Evolutionary conservation across 352 stramenopile genomes (phyloP).

Genomic region (Phytophthora tubulina): DNA sequence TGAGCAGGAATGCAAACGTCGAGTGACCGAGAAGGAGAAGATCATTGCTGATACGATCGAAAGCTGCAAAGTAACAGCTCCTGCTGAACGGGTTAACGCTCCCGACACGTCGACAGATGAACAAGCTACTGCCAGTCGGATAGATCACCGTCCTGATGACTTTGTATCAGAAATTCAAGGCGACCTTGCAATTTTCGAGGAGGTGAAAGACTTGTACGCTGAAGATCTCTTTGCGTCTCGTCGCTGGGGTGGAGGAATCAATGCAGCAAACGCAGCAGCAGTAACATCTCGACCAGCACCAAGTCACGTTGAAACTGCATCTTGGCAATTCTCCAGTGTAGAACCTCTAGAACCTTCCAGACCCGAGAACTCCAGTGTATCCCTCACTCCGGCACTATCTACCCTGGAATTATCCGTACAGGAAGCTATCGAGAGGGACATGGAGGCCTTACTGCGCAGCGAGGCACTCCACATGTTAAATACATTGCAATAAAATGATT

Average conservation of each 20-base stretch:
- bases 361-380: not conserved
- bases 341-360: not conserved
- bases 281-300: not conserved
- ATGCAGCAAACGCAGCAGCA: not conserved
- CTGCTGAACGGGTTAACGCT: not conserved
- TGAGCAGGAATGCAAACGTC: conserved; percentile 52
- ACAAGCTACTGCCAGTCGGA: not conserved
- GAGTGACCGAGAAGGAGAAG: conserved; percentile 56
- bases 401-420: conserved; percentile 31
- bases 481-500: conserved; percentile 7
- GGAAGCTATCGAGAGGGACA: conserved; percentile 37
- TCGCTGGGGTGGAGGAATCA: conserved; percentile 24
- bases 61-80: not conserved
- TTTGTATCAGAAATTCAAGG: conserved; percentile 27
- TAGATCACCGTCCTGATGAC: conserved; percentile 23
- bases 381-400: conserved; percentile 2
- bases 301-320: conserved; percentile 7
- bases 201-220: conserved; percentile 51
- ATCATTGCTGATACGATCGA: conserved; percentile 39
- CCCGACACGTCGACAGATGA: not conserved
- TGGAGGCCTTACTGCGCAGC: conserved; percentile 29
- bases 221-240: conserved; percentile 46
- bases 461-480: conserved; percentile 11
- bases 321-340: conserved; percentile 2
- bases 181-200: conserved; percentile 57